Evolutionary conservation across 768 basidiomycete genomes (phyloP).

Genomic region (Polyporus arcularius): DNA sequence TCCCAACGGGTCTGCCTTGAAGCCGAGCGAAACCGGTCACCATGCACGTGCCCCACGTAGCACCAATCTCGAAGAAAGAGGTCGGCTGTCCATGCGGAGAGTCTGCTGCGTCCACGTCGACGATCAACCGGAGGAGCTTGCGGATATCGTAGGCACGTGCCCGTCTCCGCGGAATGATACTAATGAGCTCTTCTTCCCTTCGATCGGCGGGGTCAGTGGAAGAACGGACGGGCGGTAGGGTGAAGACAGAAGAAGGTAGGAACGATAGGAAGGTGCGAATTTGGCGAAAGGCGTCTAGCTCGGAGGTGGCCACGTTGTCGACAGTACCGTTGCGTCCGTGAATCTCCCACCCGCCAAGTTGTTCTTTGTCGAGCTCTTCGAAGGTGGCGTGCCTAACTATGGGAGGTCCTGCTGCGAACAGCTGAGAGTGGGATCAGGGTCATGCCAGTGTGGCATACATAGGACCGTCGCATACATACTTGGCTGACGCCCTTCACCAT

Average conservation of each 20-base stretch:
- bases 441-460: background rate
- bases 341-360: constrained; percentile 20
- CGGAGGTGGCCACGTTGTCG: constrained; percentile 18
- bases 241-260: constrained; percentile 14
- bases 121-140: constrained; percentile 8
- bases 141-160: constrained; percentile 18
- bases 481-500: constrained; percentile 21
- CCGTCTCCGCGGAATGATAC: constrained; percentile 18
- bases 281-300: constrained; percentile 17
- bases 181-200: constrained; percentile 17
- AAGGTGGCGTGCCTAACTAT: constrained; percentile 22
- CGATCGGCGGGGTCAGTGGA: constrained; percentile 8
- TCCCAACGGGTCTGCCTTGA: constrained; percentile 10
- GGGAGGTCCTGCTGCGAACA: constrained; percentile 22
- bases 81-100: background rate
- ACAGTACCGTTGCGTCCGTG: constrained; percentile 21
- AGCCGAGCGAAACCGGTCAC: constrained; percentile 17
- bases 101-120: background rate
- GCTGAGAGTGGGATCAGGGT: background rate
- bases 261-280: constrained; percentile 18
- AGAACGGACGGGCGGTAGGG: constrained; percentile 1
- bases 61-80: constrained; percentile 22
- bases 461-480: background rate
- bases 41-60: constrained; percentile 14
- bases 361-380: constrained; percentile 20